phyloP scores from a whole-genome alignment of 1,139 yeast species.

The Scheffersomyces illinoinensis region DNA sequence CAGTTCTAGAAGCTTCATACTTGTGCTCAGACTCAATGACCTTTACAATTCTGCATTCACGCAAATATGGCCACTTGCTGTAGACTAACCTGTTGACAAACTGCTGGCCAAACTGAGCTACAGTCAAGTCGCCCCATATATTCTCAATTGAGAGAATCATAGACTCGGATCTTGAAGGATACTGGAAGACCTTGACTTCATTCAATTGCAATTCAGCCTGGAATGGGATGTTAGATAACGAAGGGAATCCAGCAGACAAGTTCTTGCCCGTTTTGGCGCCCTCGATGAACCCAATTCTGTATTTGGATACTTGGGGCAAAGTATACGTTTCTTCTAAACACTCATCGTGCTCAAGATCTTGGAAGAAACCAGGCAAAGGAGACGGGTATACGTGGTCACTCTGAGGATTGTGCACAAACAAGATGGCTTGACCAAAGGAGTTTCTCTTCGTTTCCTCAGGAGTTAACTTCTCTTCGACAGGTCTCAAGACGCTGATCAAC shows the following conservation, averaged over 20 bases:
- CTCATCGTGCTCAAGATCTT: conserved; percentile 75
- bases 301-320: conserved; percentile 51
- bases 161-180: conserved; percentile 81
- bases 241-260: conserved; percentile 88
- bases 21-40: conserved; percentile 57
- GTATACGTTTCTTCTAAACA: conserved; percentile 63
- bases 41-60: conserved; percentile 73
- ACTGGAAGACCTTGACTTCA: conserved; percentile 79
- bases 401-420: conserved; percentile 77
- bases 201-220: conserved; percentile 48
- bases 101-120: conserved; percentile 61
- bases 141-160: conserved; percentile 66
- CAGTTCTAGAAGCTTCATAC: conserved; percentile 43
- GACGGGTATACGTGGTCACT: conserved; percentile 67
- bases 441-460: conserved; percentile 76
- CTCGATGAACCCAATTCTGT: conserved; percentile 60
- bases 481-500: conserved; percentile 67
- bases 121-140: conserved; percentile 46
- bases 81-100: conserved; percentile 63
- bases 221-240: conserved; percentile 70
- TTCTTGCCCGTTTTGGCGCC: conserved; percentile 72
- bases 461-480: conserved; percentile 58
- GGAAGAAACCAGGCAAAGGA: conserved; percentile 77
- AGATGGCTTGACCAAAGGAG: conserved; percentile 66
- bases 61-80: conserved; percentile 85